Percentiles rank a stretch among this genome's conserved stretches.
Conservation (phyloP, 805 yeast species). For the Teunomyces kruisii region DNA sequence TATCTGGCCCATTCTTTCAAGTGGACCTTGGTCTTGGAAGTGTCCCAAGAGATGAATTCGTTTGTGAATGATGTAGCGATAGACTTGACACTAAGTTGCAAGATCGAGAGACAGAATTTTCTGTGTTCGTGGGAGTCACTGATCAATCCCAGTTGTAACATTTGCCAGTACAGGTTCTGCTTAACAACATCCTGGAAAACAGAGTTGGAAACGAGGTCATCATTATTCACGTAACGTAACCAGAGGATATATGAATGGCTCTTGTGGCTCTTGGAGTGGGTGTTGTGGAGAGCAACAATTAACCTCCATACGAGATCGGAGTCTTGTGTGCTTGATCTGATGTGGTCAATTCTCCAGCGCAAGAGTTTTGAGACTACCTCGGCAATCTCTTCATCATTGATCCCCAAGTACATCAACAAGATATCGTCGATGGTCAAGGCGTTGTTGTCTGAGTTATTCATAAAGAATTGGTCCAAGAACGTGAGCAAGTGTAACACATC, state of each 20-base stretch:
- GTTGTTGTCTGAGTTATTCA: slow-evolving; percentile 10
- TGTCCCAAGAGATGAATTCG: slow-evolving; percentile 46
- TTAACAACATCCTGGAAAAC: slow-evolving; percentile 29
- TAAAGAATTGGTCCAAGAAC: slow-evolving; percentile 38
- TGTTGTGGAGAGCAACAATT: slow-evolving; percentile 35
- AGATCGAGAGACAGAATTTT: slow-evolving; percentile 64
- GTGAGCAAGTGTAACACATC: slow-evolving; percentile 21
- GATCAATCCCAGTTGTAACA: slow-evolving; percentile 55
- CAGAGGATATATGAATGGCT: slow-evolving; percentile 53
- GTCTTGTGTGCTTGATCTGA: slow-evolving; percentile 18
- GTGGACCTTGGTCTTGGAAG: slow-evolving; percentile 21
- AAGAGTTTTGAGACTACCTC: slow-evolving; percentile 38
- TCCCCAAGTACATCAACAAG: slow-evolving; percentile 33
- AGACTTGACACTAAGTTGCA: slow-evolving; percentile 58
- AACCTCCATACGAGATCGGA: slow-evolving; percentile 44
- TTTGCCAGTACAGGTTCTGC: slow-evolving; percentile 46
- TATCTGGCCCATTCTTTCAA: slow-evolving; percentile 68
- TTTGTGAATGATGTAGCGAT: slow-evolving; percentile 35
- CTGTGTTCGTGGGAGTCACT: slow-evolving; percentile 62
- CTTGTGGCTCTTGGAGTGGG: slow-evolving; percentile 21
- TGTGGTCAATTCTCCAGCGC: slow-evolving; percentile 52
- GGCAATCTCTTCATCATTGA: slow-evolving; percentile 39
- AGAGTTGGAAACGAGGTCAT: slow-evolving; percentile 9
- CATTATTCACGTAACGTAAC: slow-evolving; percentile 49
- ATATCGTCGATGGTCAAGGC: slow-evolving; percentile 16